Conservation (phyloP, 192 early-diverging fungal species). For the Entomortierella chlamydospora region DNA sequence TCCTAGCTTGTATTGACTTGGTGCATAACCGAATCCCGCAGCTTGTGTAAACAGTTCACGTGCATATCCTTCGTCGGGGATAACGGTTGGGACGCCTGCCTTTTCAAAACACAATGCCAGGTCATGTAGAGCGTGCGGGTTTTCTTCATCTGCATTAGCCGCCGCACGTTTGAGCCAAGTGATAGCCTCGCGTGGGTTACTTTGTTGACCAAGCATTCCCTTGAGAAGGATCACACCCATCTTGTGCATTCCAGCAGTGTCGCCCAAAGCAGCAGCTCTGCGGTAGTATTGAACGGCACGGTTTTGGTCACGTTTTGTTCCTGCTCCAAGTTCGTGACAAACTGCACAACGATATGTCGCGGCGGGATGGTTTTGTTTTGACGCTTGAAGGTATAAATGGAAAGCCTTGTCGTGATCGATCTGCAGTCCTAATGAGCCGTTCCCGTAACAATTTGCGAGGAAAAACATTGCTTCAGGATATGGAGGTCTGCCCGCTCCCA, state of each 20-base stretch:
- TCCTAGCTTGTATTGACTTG: conserved; percentile 93
- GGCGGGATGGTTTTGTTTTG: conserved; percentile 91
- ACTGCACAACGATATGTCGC: conserved; percentile 95
- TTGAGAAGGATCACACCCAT: conserved; percentile 92
- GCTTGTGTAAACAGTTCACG: conserved; percentile 92
- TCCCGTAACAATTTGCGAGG: conserved; percentile 90
- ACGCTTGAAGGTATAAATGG: conserved; percentile 88
- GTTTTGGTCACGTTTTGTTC: conserved; percentile 84
- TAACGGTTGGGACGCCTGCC: conserved; percentile 70
- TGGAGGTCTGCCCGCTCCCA: conserved; percentile 74
- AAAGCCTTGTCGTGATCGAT: conserved; percentile 93
- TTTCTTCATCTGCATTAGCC: conserved; percentile 87
- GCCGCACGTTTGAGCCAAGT: conserved; percentile 96
- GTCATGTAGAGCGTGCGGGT: conserved; percentile 95
- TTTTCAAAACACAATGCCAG: conserved; percentile 73
- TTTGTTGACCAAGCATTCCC: conserved; percentile 78
- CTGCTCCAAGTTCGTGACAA: conserved; percentile 96
- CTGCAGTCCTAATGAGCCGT: conserved; percentile 80
- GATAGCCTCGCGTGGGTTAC: conserved; percentile 90
- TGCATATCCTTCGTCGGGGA: conserved; percentile 88
- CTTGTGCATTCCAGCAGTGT: conserved; percentile 98
- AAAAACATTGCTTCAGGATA: conserved; percentile 94
- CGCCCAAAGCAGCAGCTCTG: conserved; percentile 90
- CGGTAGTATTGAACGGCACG: conserved; percentile 92
- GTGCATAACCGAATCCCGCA: conserved; percentile 92